Conservation (phyloP, 2,329 filamentous ascomycete genomes). For the Tolypocladium album region DNA sequence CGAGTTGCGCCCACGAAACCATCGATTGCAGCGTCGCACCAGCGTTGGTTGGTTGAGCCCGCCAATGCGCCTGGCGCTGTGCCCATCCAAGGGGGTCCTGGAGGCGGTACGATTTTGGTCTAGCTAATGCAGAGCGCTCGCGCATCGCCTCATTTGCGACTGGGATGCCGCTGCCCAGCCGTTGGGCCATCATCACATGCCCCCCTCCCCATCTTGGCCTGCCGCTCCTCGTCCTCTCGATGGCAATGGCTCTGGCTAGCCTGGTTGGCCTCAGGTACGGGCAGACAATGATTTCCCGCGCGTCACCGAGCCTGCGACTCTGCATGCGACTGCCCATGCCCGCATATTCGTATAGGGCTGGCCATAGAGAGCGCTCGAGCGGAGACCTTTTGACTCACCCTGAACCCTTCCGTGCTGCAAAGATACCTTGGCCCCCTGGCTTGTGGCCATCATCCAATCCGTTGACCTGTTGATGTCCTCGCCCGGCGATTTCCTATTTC, state of each 20-base stretch:
- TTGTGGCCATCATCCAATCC: neutral
- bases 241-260: neutral
- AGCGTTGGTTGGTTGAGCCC: neutral
- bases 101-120: neutral
- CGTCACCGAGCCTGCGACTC: neutral
- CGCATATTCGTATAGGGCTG: neutral
- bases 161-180: no score
- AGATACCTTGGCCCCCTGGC: neutral
- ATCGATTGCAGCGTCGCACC: neutral
- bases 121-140: neutral
- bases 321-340: neutral
- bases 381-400: neutral
- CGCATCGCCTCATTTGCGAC: neutral
- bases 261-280: neutral
- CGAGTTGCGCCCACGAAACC: neutral
- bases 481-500: constrained; percentile 3
- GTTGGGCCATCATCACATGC: neutral
- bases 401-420: neutral
- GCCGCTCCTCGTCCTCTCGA: neutral
- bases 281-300: neutral
- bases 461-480: neutral
- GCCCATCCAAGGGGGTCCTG: neutral
- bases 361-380: neutral
- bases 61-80: neutral
- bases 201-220: neutral